Evolutionary conservation across 2,329 filamentous ascomycete genomes (phyloP).

Genomic region (Dissoconium aciculare): DNA sequence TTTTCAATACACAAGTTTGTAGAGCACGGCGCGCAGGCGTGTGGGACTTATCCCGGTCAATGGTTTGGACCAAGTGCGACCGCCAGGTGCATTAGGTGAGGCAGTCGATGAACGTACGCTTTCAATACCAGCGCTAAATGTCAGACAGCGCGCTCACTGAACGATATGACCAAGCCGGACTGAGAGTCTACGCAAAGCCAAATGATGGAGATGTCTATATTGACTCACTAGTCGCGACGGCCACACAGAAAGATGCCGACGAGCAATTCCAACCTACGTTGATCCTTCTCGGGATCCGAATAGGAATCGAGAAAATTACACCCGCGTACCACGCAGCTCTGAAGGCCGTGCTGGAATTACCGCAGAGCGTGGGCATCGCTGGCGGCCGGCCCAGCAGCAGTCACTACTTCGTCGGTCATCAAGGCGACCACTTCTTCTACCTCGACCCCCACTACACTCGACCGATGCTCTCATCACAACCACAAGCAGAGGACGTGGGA

Average conservation of each 20-base stretch:
- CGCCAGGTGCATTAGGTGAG: constrained; percentile 82
- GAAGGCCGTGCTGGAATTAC: constrained; percentile 67
- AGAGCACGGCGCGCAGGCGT: constrained; percentile 66
- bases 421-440: constrained; percentile 76
- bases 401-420: constrained; percentile 58
- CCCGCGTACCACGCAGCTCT: constrained; percentile 93
- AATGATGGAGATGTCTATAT: constrained; percentile 89
- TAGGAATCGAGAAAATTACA: constrained; percentile 90
- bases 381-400: constrained; percentile 87
- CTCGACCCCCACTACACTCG: constrained; percentile 85
- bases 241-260: constrained; percentile 43
- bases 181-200: constrained; percentile 77
- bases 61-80: constrained; percentile 99
- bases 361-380: constrained; percentile 89
- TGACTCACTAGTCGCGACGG: constrained; percentile 67
- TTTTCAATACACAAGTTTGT: constrained; percentile 96
- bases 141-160: constrained; percentile 55
- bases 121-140: constrained; percentile 8
- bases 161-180: constrained; percentile 42
- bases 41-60: constrained; percentile 87
- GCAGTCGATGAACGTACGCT: too few relatives aligned
- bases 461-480: constrained; percentile 47
- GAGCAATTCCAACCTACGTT: constrained; percentile 65
- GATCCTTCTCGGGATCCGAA: constrained; percentile 71
- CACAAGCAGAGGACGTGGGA: constrained; percentile 55